Evolutionary conservation across 306 rosid genomes (phyloP).

Genomic region (Delonix regia): DNA sequence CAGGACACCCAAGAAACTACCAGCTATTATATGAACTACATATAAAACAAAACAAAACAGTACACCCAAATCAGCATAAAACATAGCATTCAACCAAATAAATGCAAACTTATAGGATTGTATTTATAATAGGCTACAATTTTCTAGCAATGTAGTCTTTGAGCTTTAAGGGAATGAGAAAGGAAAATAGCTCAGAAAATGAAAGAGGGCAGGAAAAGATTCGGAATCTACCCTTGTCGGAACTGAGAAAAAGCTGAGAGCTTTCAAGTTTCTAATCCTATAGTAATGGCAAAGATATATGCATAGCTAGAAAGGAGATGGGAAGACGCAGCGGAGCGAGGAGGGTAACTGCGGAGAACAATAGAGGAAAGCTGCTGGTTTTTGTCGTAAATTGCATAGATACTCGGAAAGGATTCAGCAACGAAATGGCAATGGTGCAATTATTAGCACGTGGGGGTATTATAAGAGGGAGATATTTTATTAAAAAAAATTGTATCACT

Average conservation of each 20-base stretch:
- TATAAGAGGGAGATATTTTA: too few species aligned
- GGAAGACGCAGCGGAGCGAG: slow-evolving; percentile 40
- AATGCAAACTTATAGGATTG: slow-evolving; percentile 28
- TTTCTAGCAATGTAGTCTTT: slow-evolving; percentile 10
- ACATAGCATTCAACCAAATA: neutral
- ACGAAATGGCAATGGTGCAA: too few species aligned
- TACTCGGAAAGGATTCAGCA: too few species aligned
- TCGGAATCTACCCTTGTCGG: slow-evolving; percentile 32
- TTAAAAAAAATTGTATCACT: too few species aligned
- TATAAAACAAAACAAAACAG: neutral
- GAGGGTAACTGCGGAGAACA: neutral
- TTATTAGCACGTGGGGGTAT: too few species aligned
- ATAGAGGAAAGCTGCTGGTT: neutral
- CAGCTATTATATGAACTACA: neutral
- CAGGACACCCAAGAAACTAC: neutral
- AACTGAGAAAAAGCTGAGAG: neutral
- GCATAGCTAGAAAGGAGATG: neutral
- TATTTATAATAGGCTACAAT: neutral
- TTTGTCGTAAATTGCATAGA: neutral
- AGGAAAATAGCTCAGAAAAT: slow-evolving; percentile 6
- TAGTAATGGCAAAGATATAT: neutral
- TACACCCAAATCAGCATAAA: slow-evolving; percentile 30
- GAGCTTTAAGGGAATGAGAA: neutral
- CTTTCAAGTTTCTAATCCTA: neutral
- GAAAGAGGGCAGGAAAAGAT: neutral